Evolutionary conservation across 2,329 filamentous ascomycete species (phyloP), one percentile per base, ranked within the genome.

Genomic region (Aureobasidium subglaciale): DNA sequence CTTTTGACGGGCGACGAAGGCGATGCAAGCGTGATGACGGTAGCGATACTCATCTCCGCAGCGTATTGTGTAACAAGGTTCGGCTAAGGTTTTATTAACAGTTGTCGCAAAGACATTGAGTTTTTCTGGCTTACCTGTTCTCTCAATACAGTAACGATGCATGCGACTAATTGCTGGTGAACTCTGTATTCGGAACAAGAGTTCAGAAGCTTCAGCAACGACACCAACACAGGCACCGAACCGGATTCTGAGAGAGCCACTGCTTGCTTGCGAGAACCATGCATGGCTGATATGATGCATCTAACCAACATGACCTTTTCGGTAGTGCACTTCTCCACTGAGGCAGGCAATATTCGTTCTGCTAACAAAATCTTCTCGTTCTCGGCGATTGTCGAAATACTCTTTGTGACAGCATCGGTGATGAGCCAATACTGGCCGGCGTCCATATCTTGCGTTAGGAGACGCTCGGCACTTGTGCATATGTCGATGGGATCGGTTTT

Each of bases 21-120:
- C 10, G 69, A 70, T 3, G 61, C 59, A 9, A 74, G 60, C 13
- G 64, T 66, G 15, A 66, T 65, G 5, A 76, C 63, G 2, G 65
- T 64, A 7, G 63, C 56, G n/a, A 77, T 62, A 1, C 69, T 65
- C 29, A 65, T 67, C 60, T 78, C 75, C 25, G 75, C 66, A 56
- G 63, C 66, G 61, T 72, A 66, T 62, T 78, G 75, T 25, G 73
- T 73, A 30, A 71, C 64, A 41, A 76, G 64, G 45, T 67, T 71
- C 3, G 67, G 63, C 61, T 69, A 64, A 2, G 1, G 49, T 57
- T 16, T 55, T 41, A 56, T 30, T 46, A 45, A 16, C n/a, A n/a
- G 4, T 15, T n/a, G 24, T 41, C 7, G 3, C 5, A n/a, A 50
- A 25, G 13, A 13, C 15, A 5, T 29, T 6, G n/a, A 29, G 6